Base-by-base conservation (phyloP, 2,329 filamentous ascomycete genomes). In the Hypoxylon sp. region DNA sequence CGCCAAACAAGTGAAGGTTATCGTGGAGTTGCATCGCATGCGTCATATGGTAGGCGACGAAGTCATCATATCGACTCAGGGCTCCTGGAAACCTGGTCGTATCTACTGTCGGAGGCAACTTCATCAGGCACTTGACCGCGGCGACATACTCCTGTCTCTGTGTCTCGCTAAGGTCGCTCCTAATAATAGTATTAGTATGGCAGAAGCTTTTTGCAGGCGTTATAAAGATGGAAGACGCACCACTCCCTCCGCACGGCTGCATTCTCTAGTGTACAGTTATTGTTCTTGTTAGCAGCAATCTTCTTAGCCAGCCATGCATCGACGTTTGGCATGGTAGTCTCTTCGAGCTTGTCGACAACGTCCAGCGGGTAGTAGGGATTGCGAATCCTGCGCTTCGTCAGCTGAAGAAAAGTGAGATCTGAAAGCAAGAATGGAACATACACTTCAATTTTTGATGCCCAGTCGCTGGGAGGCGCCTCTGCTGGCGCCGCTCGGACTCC, bases 1-100 rank as follows among this genome's bases (percentile, higher is more conserved):
- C 74, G 14, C 69, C 69, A 27, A 75, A 73, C 41, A 75, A 61
- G 46, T 74, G 69, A n/a, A 69, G 45, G 21, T 72, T 75, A 27
- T 70, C 71, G 58, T 75, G 74, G 37, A 74, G 67, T 27, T 73
- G 65, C 70, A 71, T 74, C 41, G 74, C 73, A 29, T 72, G 69
- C 7, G 71, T 74, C 72, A 74, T 75, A 21, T 77, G 74, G 23
- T 47, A 64, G 19, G 60, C 60, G 48, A 70, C 65, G 39, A 77
- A 78, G 43, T 78, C 76, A 30, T 78, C 76, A 21, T 67, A 78
- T 23, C 76, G 74, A 45, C 67, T 74, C 34, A 71, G 48, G 11
- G 74, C 76, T 19, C 76, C 76, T 1, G 74, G 74, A 29, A 74
- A 76, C 47, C 60, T 73, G 3, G 39, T 59, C 11, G 58, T 65